Evolutionary conservation across 2,329 filamentous ascomycete species (phyloP), one percentile per base, ranked within the genome.

Genomic region (Penicillium occitanis): DNA sequence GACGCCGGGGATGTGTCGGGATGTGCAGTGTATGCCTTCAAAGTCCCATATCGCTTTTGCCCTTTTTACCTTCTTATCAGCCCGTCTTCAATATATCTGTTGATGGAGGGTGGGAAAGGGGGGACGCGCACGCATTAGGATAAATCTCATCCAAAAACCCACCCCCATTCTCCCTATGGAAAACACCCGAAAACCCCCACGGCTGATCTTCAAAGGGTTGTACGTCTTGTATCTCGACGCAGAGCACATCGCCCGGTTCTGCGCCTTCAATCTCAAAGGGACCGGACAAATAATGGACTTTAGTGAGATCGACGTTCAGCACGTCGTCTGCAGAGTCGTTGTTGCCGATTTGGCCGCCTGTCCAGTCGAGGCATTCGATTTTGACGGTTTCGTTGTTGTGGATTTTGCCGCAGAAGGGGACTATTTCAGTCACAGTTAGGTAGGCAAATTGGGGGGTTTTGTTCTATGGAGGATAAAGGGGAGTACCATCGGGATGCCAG

Each of bases 221-320:
- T 0, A 97, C 91, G 73, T 97, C 93, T 77, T 94, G 92, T 70
- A 97, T 97, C 76, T 97, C 92, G 7, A 97, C 91, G 0, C 96
- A 81, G 0, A 96, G 84, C 0, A 96, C 83, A 74, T 97, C 93
- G 0, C 93, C 93, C 0, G 93, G 92, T 76, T 93, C 87, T 0
- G 92, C 92, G 0, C 87, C 89, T 74, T 93, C 90, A 65, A 97
- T 86, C 63, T 97, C 91, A 70, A 97, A 97, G 0, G 93, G 93
- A 0, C 93, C 93, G 0, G 90, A 93, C 5, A 97, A 86, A 76
- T 96, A 97, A 78, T 97, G 93, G 57, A 96, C 86, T 66, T 87
- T 85, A 25, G 91, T 96, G 2, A 97, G 82, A 74, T 97, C 93
- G 61, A 96, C 90, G 69, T 95, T 89, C 68, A 88, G 88, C 66